Evolutionary conservation across 208 protist species (phyloP), one percentile per base, ranked within the genome.

Genomic region (Sergeia podlipaevii): DNA sequence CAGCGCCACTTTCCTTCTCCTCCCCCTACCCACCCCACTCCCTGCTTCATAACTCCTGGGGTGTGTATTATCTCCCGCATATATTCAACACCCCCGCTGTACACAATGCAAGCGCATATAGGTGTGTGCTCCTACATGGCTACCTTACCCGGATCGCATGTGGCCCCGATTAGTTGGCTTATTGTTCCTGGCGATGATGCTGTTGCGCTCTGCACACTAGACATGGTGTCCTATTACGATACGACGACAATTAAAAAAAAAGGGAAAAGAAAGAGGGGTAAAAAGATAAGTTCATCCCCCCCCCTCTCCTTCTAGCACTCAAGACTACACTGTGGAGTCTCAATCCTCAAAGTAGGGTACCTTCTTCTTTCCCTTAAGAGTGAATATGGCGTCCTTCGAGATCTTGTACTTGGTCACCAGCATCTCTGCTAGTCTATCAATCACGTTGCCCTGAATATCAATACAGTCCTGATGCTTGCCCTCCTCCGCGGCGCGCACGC

Each of bases 381-480:
- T 60, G 49, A 74, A 93, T 29, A 95, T 80, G 15, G 73, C 33
- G 10, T 66, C 58, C 60, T 86, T 89, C 17, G 88, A 82, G 21
- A 95, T 84, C 8, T 70, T 67, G 65, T 92, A 91, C 62, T 81
- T 85, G 30, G 55, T 74, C 27, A 78, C 65, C 4, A 95, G 63
- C 61, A 95, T 65, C 32, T 92, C 77, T 36, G 75, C 79, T 11
- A 95, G 69, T 43, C 81, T 68, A 1, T 67, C 56, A 20, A 55
- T 64, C 17, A 92, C 66, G 47, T 89, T 84, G 43, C 88, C 88
- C 65, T 95, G 88, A 26, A 92, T 75, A 27, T 92, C 78, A 53
- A 95, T 79, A 48, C 65, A 74, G 61, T 77, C 77, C 65, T 89
- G 83, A 21, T 75, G 50, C 52, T 80, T 77, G 17, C 66, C 70